Percentiles rank a stretch among this genome's conserved stretches.
phyloP scores from a whole-genome alignment of 805 yeast genomes.

The Lachancea thermotolerans region DNA sequence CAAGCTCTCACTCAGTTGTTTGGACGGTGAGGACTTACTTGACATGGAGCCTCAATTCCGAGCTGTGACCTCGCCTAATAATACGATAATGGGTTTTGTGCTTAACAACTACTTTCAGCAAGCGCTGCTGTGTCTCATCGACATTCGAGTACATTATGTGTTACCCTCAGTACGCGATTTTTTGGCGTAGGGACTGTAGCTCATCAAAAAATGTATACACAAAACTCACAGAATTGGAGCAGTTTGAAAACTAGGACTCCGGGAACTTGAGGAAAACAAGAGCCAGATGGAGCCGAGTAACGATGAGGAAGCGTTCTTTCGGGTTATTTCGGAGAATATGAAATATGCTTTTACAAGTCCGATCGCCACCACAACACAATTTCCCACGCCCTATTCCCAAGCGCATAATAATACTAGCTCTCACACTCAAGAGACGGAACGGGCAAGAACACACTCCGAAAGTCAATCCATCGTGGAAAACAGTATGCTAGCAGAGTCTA shows the following conservation, averaged over 20 bases:
- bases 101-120: not conserved
- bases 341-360: conserved; percentile 30
- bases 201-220: not conserved
- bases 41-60: conserved; percentile 3
- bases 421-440: not conserved
- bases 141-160: not conserved
- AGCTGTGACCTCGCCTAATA: not conserved
- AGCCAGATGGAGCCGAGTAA: conserved; percentile 8
- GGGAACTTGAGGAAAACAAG: not conserved
- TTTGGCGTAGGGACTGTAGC: not conserved
- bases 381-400: conserved; percentile 31
- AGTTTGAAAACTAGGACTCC: not conserved
- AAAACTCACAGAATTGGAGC: not conserved
- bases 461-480: conserved; percentile 7
- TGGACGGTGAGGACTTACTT: conserved; percentile 6
- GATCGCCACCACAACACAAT: conserved; percentile 26
- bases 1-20: conserved; percentile 13
- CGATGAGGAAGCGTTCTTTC: conserved; percentile 26
- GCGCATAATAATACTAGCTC: conserved; percentile 12
- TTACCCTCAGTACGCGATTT: conserved; percentile 6
- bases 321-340: conserved; percentile 23
- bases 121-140: no score
- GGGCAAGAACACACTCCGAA: not conserved
- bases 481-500: not conserved
- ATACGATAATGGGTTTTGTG: not conserved